Percentiles rank a stretch among this genome's conserved stretches.
phyloP scores from a whole-genome alignment of 1,139 yeast species.

The Scheffersomyces lignicola region DNA sequence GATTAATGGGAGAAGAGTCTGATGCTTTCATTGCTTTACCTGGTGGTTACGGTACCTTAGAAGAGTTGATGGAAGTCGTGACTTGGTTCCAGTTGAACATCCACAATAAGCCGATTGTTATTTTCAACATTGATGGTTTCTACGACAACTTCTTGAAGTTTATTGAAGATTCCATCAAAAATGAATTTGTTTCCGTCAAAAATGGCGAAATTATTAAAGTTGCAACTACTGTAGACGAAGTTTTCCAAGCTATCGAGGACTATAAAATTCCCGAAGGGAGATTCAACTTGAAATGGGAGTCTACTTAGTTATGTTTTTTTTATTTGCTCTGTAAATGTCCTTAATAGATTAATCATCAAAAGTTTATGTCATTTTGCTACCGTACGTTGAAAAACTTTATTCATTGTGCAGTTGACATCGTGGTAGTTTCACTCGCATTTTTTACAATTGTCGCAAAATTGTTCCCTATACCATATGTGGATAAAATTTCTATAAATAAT shows the following conservation, averaged over 20 bases:
- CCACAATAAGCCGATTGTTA: slow-evolving; percentile 76
- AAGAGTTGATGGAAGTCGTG: slow-evolving; percentile 85
- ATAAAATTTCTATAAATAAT: neutral
- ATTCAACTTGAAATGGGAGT: slow-evolving; percentile 70
- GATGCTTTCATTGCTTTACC: slow-evolving; percentile 88
- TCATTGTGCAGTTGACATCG: too few species aligned
- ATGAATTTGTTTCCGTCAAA: slow-evolving; percentile 67
- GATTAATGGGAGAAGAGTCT: slow-evolving; percentile 85
- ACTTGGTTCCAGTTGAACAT: slow-evolving; percentile 89
- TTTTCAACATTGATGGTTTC: slow-evolving; percentile 79
- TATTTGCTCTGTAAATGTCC: neutral
- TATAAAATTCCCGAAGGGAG: slow-evolving; percentile 75
- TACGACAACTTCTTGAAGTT: slow-evolving; percentile 69
- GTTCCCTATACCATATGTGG: neutral
- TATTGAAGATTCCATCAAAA: slow-evolving; percentile 52
- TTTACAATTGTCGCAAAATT: too few species aligned
- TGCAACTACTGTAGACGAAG: slow-evolving; percentile 68
- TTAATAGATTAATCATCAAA: neutral
- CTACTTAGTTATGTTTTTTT: slow-evolving; percentile 24
- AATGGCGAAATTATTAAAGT: slow-evolving; percentile 71
- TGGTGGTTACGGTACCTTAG: slow-evolving; percentile 90
- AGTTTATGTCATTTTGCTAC: neutral
- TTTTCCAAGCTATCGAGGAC: slow-evolving; percentile 56
- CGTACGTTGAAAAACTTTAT: neutral
- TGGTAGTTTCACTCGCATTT: too few species aligned